Evolutionary conservation across 2,329 filamentous ascomycete species (phyloP).

Genomic region (Trichophyton verrucosum): DNA sequence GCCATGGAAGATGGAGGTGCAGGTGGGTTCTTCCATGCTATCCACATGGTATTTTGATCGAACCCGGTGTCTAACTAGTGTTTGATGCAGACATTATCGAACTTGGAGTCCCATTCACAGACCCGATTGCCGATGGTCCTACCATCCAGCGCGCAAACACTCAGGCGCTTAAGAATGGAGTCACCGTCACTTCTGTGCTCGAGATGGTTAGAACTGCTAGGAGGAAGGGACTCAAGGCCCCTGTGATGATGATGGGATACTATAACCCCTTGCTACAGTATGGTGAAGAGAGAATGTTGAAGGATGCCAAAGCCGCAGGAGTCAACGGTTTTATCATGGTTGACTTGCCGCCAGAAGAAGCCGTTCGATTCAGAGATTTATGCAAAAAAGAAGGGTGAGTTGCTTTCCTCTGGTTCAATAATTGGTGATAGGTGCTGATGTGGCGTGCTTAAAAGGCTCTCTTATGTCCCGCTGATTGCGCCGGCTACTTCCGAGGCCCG

Average conservation of each 20-base stretch:
- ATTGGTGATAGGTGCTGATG: background rate
- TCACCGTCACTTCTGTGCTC: constrained; percentile 67
- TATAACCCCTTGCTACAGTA: constrained; percentile 94
- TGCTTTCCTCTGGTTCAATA: background rate
- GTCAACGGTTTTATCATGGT: constrained; percentile 97
- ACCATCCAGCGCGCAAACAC: constrained; percentile 96
- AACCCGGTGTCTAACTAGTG: background rate
- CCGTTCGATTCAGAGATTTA: constrained; percentile 75
- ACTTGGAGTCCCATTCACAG: constrained; percentile 90
- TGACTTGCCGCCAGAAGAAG: constrained; percentile 90
- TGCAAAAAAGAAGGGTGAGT: constrained; percentile 63
- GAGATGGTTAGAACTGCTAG: constrained; percentile 75
- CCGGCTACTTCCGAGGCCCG: constrained; percentile 82
- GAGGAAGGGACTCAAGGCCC: constrained; percentile 61
- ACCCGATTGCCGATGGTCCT: constrained; percentile 93
- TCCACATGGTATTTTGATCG: background rate
- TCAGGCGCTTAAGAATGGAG: constrained; percentile 74
- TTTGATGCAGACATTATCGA: constrained; percentile 67
- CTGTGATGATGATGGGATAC: constrained; percentile 94
- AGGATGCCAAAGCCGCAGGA: constrained; percentile 70
- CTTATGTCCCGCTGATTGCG: constrained; percentile 93
- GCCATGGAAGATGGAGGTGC: constrained; percentile 87
- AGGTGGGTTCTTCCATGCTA: constrained; percentile 42
- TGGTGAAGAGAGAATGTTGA: constrained; percentile 77
- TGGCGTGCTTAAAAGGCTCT: constrained; percentile 46